phyloP scores from a whole-genome alignment of 169 alveolate genomes.

The Cyclospora cayetanensis region DNA sequence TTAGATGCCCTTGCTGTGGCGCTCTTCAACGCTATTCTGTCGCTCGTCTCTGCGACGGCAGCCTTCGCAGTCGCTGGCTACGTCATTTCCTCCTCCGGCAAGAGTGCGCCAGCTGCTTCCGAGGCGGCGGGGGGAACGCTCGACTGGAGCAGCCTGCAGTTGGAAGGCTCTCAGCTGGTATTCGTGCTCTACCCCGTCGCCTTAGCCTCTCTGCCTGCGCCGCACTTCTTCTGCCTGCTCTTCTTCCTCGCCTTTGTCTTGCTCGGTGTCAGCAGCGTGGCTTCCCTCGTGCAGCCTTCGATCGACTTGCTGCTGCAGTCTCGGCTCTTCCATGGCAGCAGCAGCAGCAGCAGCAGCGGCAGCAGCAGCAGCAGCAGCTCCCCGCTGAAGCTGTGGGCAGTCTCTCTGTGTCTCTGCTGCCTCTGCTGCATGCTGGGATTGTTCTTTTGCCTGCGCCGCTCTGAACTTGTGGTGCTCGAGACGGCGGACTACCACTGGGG shows the following conservation, averaged over 20 bases:
- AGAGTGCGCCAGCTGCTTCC: not conserved
- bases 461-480: not conserved
- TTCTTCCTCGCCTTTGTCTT: slow-evolving; percentile 34
- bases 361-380: slow-evolving; percentile 33
- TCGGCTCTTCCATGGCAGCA: no score
- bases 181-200: slow-evolving; percentile 48
- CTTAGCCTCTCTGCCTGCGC: not conserved
- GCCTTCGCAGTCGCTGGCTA: slow-evolving; percentile 62
- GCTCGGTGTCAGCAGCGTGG: slow-evolving; percentile 42
- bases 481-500: slow-evolving; percentile 66
- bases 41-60: slow-evolving; percentile 12
- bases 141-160: not conserved
- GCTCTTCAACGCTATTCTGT: not conserved
- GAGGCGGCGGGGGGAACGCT: slow-evolving; percentile 20
- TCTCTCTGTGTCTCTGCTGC: not conserved
- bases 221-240: slow-evolving; percentile 24
- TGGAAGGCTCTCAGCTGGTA: slow-evolving; percentile 51
- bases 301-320: slow-evolving; percentile 1
- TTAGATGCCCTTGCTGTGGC: slow-evolving; percentile 32
- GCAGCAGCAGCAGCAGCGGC: not conserved
- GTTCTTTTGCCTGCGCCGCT: slow-evolving; percentile 16
- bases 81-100: slow-evolving; percentile 18
- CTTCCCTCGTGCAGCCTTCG: slow-evolving; percentile 37
- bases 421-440: slow-evolving; percentile 29
- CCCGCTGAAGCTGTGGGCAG: not conserved